Percentiles rank a stretch among this genome's conserved stretches.
Evolutionary conservation across 208 protist genomes (phyloP).

Genomic region (Acanthamoeba rhysodes): DNA sequence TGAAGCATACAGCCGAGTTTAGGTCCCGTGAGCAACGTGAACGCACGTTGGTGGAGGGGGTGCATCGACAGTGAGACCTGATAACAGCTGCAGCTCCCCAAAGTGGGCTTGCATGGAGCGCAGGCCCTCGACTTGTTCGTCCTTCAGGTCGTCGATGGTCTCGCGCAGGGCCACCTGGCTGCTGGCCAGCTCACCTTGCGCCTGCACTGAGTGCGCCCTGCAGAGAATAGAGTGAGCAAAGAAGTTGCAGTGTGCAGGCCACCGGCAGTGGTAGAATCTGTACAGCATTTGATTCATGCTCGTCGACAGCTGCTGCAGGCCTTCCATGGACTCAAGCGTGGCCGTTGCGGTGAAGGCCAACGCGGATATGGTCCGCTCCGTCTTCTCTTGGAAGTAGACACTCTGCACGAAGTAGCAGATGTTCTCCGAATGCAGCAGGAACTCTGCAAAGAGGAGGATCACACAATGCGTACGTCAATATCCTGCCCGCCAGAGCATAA

Average conservation of each 20-base stretch:
- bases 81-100: not conserved
- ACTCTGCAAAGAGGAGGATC: not conserved
- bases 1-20: not conserved
- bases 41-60: not conserved
- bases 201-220: not conserved
- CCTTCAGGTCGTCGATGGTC: not conserved
- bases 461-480: not conserved
- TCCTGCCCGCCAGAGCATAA: not conserved
- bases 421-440: conserved; percentile 59
- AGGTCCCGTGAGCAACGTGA: not conserved
- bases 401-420: conserved; percentile 62
- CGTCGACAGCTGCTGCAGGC: not conserved
- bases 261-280: not conserved
- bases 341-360: not conserved
- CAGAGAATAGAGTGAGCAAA: not conserved
- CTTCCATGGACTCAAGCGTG: conserved; percentile 31
- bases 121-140: not conserved
- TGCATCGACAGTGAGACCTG: not conserved
- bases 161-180: conserved; percentile 19
- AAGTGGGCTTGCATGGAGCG: conserved; percentile 12
- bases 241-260: not conserved
- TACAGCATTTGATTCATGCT: conserved; percentile 1
- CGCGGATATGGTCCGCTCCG: conserved; percentile 22
- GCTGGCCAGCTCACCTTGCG: not conserved
- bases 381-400: conserved; percentile 60